Conservation (phyloP, 1,139 yeast genomes). For the Geotrichum carabidarum region DNA sequence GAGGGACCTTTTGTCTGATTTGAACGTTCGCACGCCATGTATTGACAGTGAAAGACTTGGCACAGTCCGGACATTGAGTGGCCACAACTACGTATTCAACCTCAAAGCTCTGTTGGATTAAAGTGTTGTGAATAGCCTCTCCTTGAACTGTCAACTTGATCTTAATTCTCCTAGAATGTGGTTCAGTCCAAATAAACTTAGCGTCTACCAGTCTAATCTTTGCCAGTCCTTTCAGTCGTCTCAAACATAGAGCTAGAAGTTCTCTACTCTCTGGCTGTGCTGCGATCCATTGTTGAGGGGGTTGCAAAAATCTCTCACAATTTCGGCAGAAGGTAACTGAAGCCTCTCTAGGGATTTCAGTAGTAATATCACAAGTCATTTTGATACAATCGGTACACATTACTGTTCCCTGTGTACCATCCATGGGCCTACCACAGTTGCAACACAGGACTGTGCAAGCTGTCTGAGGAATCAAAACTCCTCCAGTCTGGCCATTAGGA, state of each 20-base stretch:
- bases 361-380: conserved; percentile 87
- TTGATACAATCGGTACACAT: conserved; percentile 98
- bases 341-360: conserved; percentile 93
- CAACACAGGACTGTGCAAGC: conserved; percentile 77
- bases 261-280: conserved; percentile 92
- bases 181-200: conserved; percentile 96
- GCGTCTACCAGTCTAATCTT: conserved; percentile 92
- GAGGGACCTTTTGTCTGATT: conserved; percentile 94
- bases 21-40: conserved; percentile 98
- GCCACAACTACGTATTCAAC: conserved; percentile 92
- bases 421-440: conserved; percentile 98
- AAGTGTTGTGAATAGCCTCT: conserved; percentile 87
- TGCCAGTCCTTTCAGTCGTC: conserved; percentile 80
- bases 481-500: conserved; percentile 16
- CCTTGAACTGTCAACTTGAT: conserved; percentile 93
- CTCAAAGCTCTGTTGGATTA: conserved; percentile 90
- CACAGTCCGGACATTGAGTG: conserved; percentile 98
- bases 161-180: conserved; percentile 92
- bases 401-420: conserved; percentile 86
- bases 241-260: conserved; percentile 79
- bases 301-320: conserved; percentile 93
- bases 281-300: conserved; percentile 88
- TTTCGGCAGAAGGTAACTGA: conserved; percentile 90
- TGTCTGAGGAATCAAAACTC: conserved; percentile 42
- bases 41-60: conserved; percentile 88